phyloP scores from a whole-genome alignment of 371 early-diverging fungal genomes.

The Funneliformis caledonium region DNA sequence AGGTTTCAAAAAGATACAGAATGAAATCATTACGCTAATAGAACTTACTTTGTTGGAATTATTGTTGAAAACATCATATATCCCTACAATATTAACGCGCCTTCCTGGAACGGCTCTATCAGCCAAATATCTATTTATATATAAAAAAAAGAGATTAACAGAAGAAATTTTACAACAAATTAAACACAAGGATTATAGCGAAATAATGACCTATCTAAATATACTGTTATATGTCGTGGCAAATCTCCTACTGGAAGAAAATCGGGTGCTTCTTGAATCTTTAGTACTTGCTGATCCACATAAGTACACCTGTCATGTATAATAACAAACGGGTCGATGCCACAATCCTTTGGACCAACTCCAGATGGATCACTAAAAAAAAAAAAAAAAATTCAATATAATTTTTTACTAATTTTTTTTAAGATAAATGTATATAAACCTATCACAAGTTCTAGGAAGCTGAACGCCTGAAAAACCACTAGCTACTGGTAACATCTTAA shows the following conservation, averaged over 20 bases:
- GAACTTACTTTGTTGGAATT: conserved; percentile 53
- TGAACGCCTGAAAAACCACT: conserved; percentile 85
- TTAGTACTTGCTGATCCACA: conserved; percentile 98
- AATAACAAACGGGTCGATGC: conserved; percentile 95
- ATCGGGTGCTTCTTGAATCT: conserved; percentile 98
- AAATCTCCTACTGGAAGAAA: conserved; percentile 99
- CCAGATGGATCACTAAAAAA: conserved; percentile 44
- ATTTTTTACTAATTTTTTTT: not conserved
- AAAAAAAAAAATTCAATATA: not conserved
- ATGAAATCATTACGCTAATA: not conserved
- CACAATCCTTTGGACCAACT: conserved; percentile 65
- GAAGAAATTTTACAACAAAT: not conserved
- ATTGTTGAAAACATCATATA: conserved; percentile 90
- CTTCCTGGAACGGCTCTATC: conserved; percentile 96
- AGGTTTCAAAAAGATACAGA: not conserved
- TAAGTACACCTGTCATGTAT: conserved; percentile 95
- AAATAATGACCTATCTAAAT: conserved; percentile 75
- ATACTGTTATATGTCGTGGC: conserved; percentile 94
- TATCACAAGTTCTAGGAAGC: conserved; percentile 88
- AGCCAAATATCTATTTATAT: conserved; percentile 66
- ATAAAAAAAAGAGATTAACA: not conserved
- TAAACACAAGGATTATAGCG: not conserved
- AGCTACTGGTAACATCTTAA: conserved; percentile 76
- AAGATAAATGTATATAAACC: conserved; percentile 48
- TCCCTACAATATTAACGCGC: conserved; percentile 94